Evolutionary conservation across 805 yeast species (phyloP).

Genomic region (Ogataea trehalophila): DNA sequence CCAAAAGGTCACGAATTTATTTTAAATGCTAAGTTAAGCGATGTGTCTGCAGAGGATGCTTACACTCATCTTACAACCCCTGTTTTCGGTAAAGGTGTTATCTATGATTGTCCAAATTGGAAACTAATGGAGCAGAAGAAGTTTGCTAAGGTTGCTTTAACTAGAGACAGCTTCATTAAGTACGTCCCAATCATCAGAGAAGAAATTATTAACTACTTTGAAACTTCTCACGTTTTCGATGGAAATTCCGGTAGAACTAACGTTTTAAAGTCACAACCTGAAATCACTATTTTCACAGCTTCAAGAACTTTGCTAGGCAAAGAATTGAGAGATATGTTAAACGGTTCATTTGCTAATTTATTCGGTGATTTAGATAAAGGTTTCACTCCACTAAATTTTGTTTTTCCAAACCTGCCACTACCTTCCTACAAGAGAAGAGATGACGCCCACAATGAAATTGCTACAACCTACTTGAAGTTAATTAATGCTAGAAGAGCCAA

Average conservation of each 20-base stretch:
- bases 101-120: conserved; percentile 92
- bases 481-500: conserved; percentile 68
- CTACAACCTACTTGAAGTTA: conserved; percentile 74
- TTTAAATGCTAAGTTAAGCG: conserved; percentile 81
- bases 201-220: conserved; percentile 68
- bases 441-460: conserved; percentile 76
- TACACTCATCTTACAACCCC: conserved; percentile 98
- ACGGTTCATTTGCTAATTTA: conserved; percentile 75
- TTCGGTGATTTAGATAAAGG: conserved; percentile 95
- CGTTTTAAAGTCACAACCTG: conserved; percentile 85
- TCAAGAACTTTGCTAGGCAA: conserved; percentile 87
- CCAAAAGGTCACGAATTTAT: conserved; percentile 98
- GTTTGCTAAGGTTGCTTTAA: conserved; percentile 86
- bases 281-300: conserved; percentile 94
- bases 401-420: conserved; percentile 89
- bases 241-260: conserved; percentile 46
- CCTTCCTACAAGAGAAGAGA: conserved; percentile 76
- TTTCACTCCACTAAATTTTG: conserved; percentile 92
- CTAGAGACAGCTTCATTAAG: conserved; percentile 72
- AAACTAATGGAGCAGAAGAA: conserved; percentile 98
- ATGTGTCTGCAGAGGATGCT: conserved; percentile 95
- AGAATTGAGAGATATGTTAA: conserved; percentile 80
- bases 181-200: conserved; percentile 87
- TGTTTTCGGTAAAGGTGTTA: conserved; percentile 95
- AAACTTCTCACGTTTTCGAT: conserved; percentile 44